A percentile compares a stretch with the other conserved stretches of the same genome.
phyloP scores from a whole-genome alignment of 345 rosid genomes.

The Salix brachista region DNA sequence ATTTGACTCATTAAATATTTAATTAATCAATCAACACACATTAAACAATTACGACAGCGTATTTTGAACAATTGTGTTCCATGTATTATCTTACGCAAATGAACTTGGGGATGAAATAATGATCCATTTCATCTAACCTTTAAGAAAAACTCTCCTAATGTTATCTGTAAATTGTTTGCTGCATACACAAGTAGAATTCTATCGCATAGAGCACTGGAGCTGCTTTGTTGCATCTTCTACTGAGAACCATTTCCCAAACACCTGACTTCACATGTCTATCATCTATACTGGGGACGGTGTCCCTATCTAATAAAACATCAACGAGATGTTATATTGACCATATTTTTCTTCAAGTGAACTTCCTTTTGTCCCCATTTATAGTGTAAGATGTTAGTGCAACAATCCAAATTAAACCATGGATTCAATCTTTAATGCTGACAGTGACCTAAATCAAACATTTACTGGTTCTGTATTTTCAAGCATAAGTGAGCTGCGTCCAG shows the following conservation, averaged over 20 bases:
- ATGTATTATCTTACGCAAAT: no score
- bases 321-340: background rate
- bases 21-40: no score
- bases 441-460: background rate
- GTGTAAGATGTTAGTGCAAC: background rate
- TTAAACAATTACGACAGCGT: no score
- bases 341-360: background rate
- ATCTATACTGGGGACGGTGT: background rate
- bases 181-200: background rate
- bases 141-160: background rate
- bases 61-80: no score
- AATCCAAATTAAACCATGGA: background rate
- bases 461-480: background rate
- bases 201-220: background rate
- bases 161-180: background rate
- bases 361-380: background rate
- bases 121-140: background rate
- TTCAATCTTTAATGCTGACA: background rate
- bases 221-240: background rate
- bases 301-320: background rate
- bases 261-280: background rate
- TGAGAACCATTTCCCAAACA: background rate
- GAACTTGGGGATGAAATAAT: background rate
- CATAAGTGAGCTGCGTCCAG: slow-evolving; percentile 55
- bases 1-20: no score